These are phyloP conservation scores for Globisporangium irregulare DNA, from an alignment of 352 stramenopile species.

Conservation along the genomic window DNA sequence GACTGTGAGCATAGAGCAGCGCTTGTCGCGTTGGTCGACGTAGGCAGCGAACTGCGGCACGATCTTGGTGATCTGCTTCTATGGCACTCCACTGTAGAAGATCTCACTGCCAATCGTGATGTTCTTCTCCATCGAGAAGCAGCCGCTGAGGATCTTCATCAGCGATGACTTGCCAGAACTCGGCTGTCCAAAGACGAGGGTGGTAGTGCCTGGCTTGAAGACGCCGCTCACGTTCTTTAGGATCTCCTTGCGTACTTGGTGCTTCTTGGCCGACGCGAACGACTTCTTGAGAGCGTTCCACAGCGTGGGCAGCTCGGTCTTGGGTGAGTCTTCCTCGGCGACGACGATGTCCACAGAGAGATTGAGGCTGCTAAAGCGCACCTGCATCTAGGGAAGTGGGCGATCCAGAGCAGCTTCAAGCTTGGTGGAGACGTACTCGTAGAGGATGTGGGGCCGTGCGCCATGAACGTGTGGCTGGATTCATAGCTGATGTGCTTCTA, in stretches of 20 bases:
- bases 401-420: slow-evolving; percentile 18
- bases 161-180: slow-evolving; percentile 37
- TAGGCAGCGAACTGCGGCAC: slow-evolving; percentile 31
- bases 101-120: slow-evolving; percentile 26
- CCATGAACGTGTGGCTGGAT: slow-evolving; percentile 12
- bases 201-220: slow-evolving; percentile 31
- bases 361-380: slow-evolving; percentile 23
- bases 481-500: slow-evolving; percentile 2
- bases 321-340: background rate
- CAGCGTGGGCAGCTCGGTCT: slow-evolving; percentile 15
- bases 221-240: background rate
- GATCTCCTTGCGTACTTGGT: slow-evolving; percentile 30
- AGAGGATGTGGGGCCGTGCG: slow-evolving; percentile 21
- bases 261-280: slow-evolving; percentile 28
- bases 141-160: slow-evolving; percentile 28
- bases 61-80: slow-evolving; percentile 19
- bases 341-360: slow-evolving; percentile 16
- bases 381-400: slow-evolving; percentile 24
- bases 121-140: slow-evolving; percentile 25
- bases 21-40: too few relatives aligned
- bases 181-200: slow-evolving; percentile 32
- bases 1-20: too few relatives aligned
- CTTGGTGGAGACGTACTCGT: slow-evolving; percentile 16
- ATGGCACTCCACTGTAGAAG: slow-evolving; percentile 24
- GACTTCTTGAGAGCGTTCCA: slow-evolving; percentile 22